Percentiles rank a stretch among this genome's conserved stretches.
phyloP scores from a whole-genome alignment of 1,139 yeast genomes.

The Lodderomyces elongisporus region DNA sequence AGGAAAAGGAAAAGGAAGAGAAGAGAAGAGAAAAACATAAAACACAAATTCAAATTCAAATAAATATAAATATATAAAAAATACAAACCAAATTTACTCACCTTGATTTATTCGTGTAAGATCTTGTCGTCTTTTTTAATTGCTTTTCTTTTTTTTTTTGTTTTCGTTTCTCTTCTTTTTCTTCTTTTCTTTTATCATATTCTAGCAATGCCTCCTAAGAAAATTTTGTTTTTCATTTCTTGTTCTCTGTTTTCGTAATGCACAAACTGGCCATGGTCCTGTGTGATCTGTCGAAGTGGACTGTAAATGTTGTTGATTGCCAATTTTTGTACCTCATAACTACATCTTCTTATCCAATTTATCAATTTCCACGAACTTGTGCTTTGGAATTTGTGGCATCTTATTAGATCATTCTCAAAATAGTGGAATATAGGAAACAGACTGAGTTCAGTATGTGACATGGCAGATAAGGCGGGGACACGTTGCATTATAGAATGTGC shows the following conservation, averaged over 20 bases:
- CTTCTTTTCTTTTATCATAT: constrained; percentile 9
- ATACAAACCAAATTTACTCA: no score
- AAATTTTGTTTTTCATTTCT: constrained; percentile 22
- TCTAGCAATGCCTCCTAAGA: constrained; percentile 25
- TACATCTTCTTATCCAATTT: constrained; percentile 15
- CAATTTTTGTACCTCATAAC: constrained; percentile 17
- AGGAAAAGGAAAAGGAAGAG: no score
- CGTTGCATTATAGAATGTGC: constrained; percentile 22
- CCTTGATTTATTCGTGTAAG: no score
- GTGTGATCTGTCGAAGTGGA: constrained; percentile 26
- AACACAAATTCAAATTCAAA: no score
- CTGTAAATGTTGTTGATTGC: constrained; percentile 24
- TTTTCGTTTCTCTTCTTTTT: neutral
- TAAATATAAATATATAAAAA: no score
- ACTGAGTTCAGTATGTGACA: constrained; percentile 8
- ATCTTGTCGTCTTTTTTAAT: no score
- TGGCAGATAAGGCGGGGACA: constrained; percentile 18
- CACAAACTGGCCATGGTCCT: constrained; percentile 21
- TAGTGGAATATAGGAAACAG: constrained; percentile 28
- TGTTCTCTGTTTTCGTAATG: constrained; percentile 20
- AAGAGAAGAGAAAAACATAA: no score
- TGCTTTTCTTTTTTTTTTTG: no score
- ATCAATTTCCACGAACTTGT: constrained; percentile 9
- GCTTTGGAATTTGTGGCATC: constrained; percentile 20
- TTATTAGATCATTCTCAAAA: constrained; percentile 32